Percentiles rank a stretch among this genome's conserved stretches.
These are phyloP conservation scores for Papiliotrema terrestris DNA, from an alignment of 1,284 basidiomycete genomes.

Conservation along the genomic window DNA sequence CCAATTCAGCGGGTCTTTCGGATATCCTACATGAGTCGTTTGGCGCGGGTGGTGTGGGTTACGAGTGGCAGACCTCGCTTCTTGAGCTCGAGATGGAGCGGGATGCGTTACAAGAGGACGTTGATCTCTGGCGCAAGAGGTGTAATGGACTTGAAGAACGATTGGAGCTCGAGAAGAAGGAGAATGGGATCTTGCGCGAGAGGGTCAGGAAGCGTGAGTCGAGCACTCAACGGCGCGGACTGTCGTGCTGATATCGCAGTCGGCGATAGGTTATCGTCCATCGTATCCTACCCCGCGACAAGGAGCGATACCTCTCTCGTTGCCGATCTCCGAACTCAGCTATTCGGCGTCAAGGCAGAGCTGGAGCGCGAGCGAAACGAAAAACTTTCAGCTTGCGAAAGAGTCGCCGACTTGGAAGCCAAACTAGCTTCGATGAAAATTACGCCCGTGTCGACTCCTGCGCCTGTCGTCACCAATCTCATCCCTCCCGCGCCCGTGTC, in stretches of 20 bases:
- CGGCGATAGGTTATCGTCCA: slow-evolving; percentile 14
- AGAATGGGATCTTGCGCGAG: slow-evolving; percentile 29
- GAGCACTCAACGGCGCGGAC: neutral
- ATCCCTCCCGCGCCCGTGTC: slow-evolving; percentile 3
- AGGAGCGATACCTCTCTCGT: slow-evolving; percentile 17
- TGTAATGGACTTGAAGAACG: slow-evolving; percentile 35
- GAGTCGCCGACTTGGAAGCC: slow-evolving; percentile 16
- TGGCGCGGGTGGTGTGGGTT: neutral
- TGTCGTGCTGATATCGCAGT: slow-evolving; percentile 7
- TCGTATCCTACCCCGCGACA: slow-evolving; percentile 11
- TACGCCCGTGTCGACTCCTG: neutral
- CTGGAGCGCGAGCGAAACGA: slow-evolving; percentile 37
- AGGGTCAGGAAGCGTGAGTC: slow-evolving; percentile 42
- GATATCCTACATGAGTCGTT: neutral
- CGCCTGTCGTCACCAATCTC: neutral
- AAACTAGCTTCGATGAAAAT: neutral
- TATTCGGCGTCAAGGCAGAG: slow-evolving; percentile 33
- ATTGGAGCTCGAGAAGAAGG: slow-evolving; percentile 35
- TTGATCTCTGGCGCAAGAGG: slow-evolving; percentile 38
- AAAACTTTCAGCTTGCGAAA: slow-evolving; percentile 18
- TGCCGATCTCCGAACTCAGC: slow-evolving; percentile 38
- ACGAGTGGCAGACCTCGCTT: slow-evolving; percentile 9
- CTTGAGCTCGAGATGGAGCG: slow-evolving; percentile 44
- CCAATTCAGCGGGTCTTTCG: too few relatives aligned
- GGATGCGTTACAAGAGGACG: slow-evolving; percentile 40